Base-by-base conservation (phyloP, 2,329 filamentous ascomycete genomes). In the Neopestalotiopsis sp. region DNA sequence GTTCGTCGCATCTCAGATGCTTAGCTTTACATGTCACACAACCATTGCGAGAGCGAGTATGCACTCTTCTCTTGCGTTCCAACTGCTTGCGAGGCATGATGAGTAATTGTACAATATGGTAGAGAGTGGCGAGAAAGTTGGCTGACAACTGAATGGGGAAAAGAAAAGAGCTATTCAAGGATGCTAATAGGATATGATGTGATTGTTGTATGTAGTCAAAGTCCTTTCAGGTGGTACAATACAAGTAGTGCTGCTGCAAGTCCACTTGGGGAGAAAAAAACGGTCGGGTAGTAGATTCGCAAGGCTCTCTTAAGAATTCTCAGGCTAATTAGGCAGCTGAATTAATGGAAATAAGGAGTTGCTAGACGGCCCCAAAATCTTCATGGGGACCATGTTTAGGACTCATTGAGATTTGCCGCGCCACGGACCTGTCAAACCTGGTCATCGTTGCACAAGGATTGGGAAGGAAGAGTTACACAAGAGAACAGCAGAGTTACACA, bases 1-100 rank as follows among this genome's bases (percentile, higher is more conserved):
- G 73, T 65, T 75, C 73, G 66, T 75, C 73, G 69, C 73, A 75
- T 61, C 73, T 71, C 65, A 75, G 70, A 67, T 74, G 73, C 68
- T 75, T 75, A 66, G 68, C 70, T 68, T 75, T 75, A 65, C 73
- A 75, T 34, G 73, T 74, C 49, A 70, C 70, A 64, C 73, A 75
- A 38, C 73, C 73, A 70, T 74, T 74, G 30, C 73, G 73, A n/a
- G 73, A 75, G 66, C 73, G 69, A 67, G 71, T 73, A 62, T 75
- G 73, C 42, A 65, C 63, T 32, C 63, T 13, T 20, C 63, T 30
- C 45, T 65, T 65, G 14, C 63, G 42, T 40, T 65, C 63, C 40
- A 17, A 34, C 28, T 56, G 63, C 56, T 57, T 65, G 17, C 63
- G 45, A n/a, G 63, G 63, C 63, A 65, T 65, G 10, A 6, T 53